These are phyloP conservation scores for Alternaria solani DNA, from an alignment of 2,329 filamentous ascomycete genomes.

Conservation along the genomic window DNA sequence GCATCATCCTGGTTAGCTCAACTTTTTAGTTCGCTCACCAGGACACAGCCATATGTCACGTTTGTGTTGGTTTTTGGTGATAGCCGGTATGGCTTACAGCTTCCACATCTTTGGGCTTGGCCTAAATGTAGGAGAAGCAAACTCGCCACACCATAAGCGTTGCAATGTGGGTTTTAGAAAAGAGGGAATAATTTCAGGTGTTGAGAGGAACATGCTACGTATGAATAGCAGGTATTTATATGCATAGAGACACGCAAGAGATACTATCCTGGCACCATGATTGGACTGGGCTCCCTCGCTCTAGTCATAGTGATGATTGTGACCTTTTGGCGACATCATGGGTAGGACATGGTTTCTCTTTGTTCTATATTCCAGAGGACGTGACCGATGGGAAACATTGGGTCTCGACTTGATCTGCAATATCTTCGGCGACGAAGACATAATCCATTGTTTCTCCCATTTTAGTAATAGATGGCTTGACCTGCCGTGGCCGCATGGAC, in stretches of 20 bases:
- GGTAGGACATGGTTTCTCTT: neutral
- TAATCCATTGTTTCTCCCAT: fast-evolving
- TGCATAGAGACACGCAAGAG: neutral
- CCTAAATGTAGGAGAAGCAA: too few relatives aligned
- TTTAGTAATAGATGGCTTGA: neutral
- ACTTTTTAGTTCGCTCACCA: too few relatives aligned
- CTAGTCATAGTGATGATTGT: neutral
- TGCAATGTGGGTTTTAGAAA: too few relatives aligned
- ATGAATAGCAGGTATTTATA: neutral
- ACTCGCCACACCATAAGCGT: too few relatives aligned
- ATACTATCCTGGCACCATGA: neutral
- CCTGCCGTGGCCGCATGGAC: fast-evolving
- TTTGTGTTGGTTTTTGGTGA: too few relatives aligned
- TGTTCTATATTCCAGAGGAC: neutral
- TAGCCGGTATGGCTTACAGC: too few relatives aligned
- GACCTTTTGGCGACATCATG: neutral
- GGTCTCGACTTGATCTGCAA: neutral
- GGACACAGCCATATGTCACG: too few relatives aligned
- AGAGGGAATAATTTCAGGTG: neutral
- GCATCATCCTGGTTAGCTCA: too few relatives aligned
- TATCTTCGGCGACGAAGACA: neutral
- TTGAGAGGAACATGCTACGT: neutral
- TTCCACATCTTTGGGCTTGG: too few relatives aligned
- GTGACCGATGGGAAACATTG: neutral
- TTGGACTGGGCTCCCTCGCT: neutral